Conservation (phyloP, 2,329 filamentous ascomycete species). For the Aspergillus texensis region DNA sequence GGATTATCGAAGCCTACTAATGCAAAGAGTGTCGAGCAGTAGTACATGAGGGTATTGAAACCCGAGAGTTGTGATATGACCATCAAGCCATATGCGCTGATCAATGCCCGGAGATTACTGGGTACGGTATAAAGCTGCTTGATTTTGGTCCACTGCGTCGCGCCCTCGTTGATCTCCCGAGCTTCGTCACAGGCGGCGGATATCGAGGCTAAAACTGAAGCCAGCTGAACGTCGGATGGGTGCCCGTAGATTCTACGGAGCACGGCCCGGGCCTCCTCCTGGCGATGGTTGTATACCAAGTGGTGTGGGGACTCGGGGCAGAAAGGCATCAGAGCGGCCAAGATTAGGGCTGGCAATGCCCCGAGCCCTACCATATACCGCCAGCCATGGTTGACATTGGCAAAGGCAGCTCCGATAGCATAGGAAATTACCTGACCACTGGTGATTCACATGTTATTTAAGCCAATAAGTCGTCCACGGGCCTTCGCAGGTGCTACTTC, state of each 20-base stretch:
- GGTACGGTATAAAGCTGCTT: constrained; percentile 51
- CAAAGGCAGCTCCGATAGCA: constrained; percentile 45
- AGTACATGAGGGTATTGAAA: constrained; percentile 53
- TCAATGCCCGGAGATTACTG: constrained; percentile 42
- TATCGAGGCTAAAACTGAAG: constrained; percentile 50
- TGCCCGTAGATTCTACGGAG: constrained; percentile 32
- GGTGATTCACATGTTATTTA: constrained; percentile 53
- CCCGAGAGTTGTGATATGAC: constrained; percentile 53
- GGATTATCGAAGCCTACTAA: constrained; percentile 56
- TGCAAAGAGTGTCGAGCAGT: constrained; percentile 46
- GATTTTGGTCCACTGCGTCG: constrained; percentile 46
- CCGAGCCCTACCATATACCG: constrained; percentile 54
- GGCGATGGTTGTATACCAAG: constrained; percentile 22
- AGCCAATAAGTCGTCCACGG: constrained; percentile 40
- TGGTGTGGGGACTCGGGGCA: constrained; percentile 41
- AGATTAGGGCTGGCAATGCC: constrained; percentile 50
- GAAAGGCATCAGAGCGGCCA: constrained; percentile 48
- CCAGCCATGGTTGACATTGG: constrained; percentile 50
- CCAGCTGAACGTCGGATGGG: constrained; percentile 45
- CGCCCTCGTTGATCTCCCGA: constrained; percentile 44
- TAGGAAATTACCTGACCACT: constrained; percentile 47
- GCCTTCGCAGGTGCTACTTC: constrained; percentile 55
- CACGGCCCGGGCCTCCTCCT: constrained; percentile 35
- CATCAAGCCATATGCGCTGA: constrained; percentile 56
- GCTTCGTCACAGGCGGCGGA: constrained; percentile 44